Percentiles rank a stretch among this genome's conserved stretches.
phyloP scores from a whole-genome alignment of 805 yeast genomes.

The Kuraishia ogatae region DNA sequence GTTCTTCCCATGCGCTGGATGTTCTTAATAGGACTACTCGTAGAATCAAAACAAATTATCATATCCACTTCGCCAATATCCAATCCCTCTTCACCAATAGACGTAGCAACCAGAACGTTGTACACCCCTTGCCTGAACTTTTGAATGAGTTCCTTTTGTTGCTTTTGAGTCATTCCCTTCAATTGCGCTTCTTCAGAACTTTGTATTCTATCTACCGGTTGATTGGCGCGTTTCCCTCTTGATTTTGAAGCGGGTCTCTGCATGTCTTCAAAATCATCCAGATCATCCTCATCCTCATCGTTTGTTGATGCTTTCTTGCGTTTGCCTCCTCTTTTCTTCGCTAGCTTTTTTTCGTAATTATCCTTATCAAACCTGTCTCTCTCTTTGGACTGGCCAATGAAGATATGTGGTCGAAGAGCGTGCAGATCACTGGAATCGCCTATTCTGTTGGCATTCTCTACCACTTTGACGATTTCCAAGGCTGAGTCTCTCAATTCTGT shows the following conservation, averaged over 20 bases:
- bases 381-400: conserved; percentile 85
- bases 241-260: conserved; percentile 16
- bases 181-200: conserved; percentile 71
- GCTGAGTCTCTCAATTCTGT: conserved; percentile 90
- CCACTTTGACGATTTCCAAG: conserved; percentile 64
- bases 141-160: conserved; percentile 70
- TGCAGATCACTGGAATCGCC: conserved; percentile 15
- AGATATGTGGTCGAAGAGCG: conserved; percentile 62
- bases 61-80: conserved; percentile 98
- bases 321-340: conserved; percentile 33
- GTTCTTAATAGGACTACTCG: conserved; percentile 87
- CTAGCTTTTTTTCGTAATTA: conserved; percentile 32
- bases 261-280: conserved; percentile 16
- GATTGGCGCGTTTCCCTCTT: conserved; percentile 10
- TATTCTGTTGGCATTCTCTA: conserved; percentile 31
- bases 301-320: conserved; percentile 15
- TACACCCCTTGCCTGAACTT: conserved; percentile 64
- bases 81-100: conserved; percentile 97
- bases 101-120: conserved; percentile 87
- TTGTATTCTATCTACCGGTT: conserved; percentile 29
- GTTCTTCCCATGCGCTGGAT: conserved; percentile 98
- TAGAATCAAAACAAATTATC: conserved; percentile 87
- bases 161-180: conserved; percentile 85
- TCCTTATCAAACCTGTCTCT: conserved; percentile 61
- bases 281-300: conserved; percentile 22